Evolutionary conservation across 257 asterid species (phyloP), one percentile per base, ranked within the genome.

Genomic region (Haberlea rhodopensis): DNA sequence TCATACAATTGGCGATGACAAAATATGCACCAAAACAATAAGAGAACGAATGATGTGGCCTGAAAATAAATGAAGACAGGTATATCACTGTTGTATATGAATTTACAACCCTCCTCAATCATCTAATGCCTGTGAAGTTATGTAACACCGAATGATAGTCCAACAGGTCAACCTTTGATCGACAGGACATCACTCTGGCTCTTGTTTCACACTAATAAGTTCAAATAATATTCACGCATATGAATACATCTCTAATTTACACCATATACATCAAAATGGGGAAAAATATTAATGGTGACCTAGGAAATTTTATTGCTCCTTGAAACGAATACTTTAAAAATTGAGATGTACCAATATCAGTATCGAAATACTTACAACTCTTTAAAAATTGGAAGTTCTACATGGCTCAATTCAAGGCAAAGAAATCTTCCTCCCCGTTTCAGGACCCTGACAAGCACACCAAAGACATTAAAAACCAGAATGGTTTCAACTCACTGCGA

Each of bases 371-470:
- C 99, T 87, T 75, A 87, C 98, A 92, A 62, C 43, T 92, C 80
- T 74, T 87, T 92, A 27, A 87, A 77, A 53, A 92, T 27, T 13
- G 97, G 97, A 70, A 71, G 31, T 31, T 92, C 95, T 59, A 89
- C 96, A 63, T 87, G 98, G 82, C 96, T 87, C 74, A 89, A 76
- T 66, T 92, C 98, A 67, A 92, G 98, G 83, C 97, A 92, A 66
- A 92, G 95, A 80, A 92, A 92, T 76, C 95, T 84, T 76, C 98
- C 98, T 67, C 98, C 98, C 29, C 75, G 82, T 80, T 79, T 92
- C 72, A 92, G 95, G 63, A 92, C 97, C 90, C 98, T 92, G 77
- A 45, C 57, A 75, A 68, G 40, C 57, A 69, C 62, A 66, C 27
- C 26, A 67, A 56, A 21, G 60, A 72, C 22, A 53, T 21, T 56